Evolutionary conservation across 495 filamentous ascomycete genomes (phyloP).

Genomic region (Neurospora sp.): DNA sequence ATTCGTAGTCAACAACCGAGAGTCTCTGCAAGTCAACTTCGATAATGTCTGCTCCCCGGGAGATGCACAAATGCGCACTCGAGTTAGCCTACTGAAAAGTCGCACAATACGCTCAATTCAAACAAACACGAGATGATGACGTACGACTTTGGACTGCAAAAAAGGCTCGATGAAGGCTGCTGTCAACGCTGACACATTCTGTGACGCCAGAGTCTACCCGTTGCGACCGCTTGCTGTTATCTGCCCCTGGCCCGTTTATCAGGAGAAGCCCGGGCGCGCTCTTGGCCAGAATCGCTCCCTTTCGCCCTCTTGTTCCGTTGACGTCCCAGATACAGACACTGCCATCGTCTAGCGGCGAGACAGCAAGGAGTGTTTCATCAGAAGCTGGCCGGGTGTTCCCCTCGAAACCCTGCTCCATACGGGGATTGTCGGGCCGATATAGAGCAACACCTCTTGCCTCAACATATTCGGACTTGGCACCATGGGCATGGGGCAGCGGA

Average conservation of each 20-base stretch:
- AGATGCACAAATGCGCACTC: background rate
- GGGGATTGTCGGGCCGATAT: conserved; percentile 36
- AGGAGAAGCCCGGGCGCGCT: conserved; percentile 57
- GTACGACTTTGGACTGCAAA: conserved; percentile 63
- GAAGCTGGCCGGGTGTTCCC: background rate
- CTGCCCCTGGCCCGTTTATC: conserved; percentile 34
- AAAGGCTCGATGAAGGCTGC: conserved; percentile 55
- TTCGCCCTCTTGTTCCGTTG: conserved; percentile 45
- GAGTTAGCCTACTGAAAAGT: background rate
- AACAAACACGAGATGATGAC: conserved; percentile 12
- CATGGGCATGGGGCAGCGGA: conserved; percentile 32
- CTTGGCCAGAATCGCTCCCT: conserved; percentile 54
- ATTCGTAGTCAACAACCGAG: conserved; percentile 56
- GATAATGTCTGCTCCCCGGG: conserved; percentile 43
- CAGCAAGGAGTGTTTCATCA: conserved; percentile 42
- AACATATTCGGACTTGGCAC: conserved; percentile 29
- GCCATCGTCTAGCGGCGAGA: conserved; percentile 77
- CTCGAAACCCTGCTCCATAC: conserved; percentile 28
- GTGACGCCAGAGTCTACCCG: conserved; percentile 58
- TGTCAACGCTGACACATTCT: conserved; percentile 79
- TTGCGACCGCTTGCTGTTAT: conserved; percentile 31
- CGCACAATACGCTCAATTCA: background rate
- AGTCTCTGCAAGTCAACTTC: conserved; percentile 79
- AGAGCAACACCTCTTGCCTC: conserved; percentile 60
- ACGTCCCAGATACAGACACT: conserved; percentile 81